Percentiles rank a stretch among this genome's conserved stretches.
Conservation (phyloP, 1,284 basidiomycete genomes). For the Leccinum olivaceoglutinosum region DNA sequence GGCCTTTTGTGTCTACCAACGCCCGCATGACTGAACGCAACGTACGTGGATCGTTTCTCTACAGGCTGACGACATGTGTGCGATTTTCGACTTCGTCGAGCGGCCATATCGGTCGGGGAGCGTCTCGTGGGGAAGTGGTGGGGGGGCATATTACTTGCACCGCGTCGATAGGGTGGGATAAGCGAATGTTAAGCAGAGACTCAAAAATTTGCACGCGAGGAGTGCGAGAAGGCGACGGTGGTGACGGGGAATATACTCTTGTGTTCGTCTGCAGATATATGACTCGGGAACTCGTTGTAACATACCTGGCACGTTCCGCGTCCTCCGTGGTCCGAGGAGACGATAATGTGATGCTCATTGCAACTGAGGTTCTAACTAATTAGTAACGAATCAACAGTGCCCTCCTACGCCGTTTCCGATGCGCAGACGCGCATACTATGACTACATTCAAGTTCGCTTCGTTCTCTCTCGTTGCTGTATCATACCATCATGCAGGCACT, state of each 20-base stretch:
- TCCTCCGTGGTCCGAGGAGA: background rate
- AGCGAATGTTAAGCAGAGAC: slow-evolving; percentile 47
- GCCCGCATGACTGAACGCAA: slow-evolving; percentile 71
- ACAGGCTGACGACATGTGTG: slow-evolving; percentile 66
- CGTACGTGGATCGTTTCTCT: slow-evolving; percentile 35
- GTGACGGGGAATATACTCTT: background rate
- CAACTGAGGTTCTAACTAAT: no score
- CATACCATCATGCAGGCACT: no score
- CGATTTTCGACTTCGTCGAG: slow-evolving; percentile 70
- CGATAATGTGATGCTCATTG: no score
- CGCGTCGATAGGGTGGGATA: slow-evolving; percentile 68
- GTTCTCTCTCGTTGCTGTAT: no score
- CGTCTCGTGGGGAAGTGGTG: slow-evolving; percentile 69
- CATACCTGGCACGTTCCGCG: background rate
- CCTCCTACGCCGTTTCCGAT: no score
- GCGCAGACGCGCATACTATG: no score
- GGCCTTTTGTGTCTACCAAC: slow-evolving; percentile 62
- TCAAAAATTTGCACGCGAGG: slow-evolving; percentile 40
- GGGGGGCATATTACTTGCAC: slow-evolving; percentile 68
- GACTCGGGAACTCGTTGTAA: background rate
- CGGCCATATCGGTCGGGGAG: slow-evolving; percentile 61
- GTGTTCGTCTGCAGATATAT: slow-evolving; percentile 4
- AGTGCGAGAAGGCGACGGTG: slow-evolving; percentile 22
- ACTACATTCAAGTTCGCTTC: no score
- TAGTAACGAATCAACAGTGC: no score